A percentile compares a stretch with the other conserved stretches of the same genome.
Evolutionary conservation across 2,329 filamentous ascomycete genomes (phyloP).

Genomic region (Ceratocystis harringtonii): DNA sequence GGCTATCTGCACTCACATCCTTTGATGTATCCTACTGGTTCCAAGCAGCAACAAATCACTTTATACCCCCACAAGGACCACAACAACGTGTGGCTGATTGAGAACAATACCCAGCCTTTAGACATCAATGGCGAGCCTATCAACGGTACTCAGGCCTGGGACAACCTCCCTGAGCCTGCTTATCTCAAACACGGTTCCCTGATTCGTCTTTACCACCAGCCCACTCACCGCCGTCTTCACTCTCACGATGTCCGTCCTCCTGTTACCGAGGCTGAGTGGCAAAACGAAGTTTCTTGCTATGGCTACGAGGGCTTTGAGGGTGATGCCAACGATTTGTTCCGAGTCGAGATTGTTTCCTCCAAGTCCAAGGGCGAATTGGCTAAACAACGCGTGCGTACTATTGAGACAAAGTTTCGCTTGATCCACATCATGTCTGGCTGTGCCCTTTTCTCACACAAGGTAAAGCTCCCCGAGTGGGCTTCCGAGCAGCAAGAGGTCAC

Average conservation of each 20-base stretch:
- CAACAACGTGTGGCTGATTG: constrained; percentile 87
- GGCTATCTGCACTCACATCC: constrained; percentile 94
- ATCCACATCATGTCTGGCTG: constrained; percentile 96
- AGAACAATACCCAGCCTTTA: constrained; percentile 90
- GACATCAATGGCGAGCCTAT: constrained; percentile 60
- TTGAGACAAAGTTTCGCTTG: constrained; percentile 91
- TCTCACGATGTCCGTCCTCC: constrained; percentile 87
- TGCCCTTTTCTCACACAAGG: constrained; percentile 93
- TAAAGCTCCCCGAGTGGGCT: constrained; percentile 95
- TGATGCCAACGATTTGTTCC: constrained; percentile 92
- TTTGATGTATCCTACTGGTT: constrained; percentile 94
- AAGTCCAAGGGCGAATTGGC: constrained; percentile 65
- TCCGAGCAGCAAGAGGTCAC: constrained; percentile 99
- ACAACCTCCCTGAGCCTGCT: constrained; percentile 47
- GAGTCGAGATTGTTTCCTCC: constrained; percentile 83
- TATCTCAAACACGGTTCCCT: constrained; percentile 68
- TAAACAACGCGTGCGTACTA: constrained; percentile 76
- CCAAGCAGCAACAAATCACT: constrained; percentile 97
- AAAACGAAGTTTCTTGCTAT: constrained; percentile 92
- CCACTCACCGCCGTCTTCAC: constrained; percentile 79
- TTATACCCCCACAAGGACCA: constrained; percentile 98
- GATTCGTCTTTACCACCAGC: constrained; percentile 67
- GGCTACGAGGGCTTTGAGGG: constrained; percentile 94
- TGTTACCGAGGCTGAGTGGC: constrained; percentile 79
- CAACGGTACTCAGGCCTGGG: constrained; percentile 73